Evolutionary conservation across 1,284 basidiomycete genomes (phyloP).

Genomic region (Rhizoctonia solani): DNA sequence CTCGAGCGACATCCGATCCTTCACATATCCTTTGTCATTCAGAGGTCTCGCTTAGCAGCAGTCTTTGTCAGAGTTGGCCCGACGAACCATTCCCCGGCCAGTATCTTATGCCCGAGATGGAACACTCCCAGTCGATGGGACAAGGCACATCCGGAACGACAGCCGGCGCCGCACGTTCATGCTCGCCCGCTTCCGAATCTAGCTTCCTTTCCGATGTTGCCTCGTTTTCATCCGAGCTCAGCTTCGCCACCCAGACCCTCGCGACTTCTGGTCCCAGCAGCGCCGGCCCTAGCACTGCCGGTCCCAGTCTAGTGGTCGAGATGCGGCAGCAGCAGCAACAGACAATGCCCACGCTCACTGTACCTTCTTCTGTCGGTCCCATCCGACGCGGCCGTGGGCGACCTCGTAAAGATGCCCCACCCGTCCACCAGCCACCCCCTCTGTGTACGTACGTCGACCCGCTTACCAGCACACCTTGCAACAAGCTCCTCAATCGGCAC

Average conservation of each 20-base stretch:
- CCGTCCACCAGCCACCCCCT: constrained; percentile 21
- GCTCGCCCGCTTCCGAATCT: constrained; percentile 22
- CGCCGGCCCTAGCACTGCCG: constrained; percentile 7
- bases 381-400: constrained; percentile 18
- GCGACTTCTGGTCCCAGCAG: background rate
- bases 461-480: background rate
- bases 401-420: constrained; percentile 27
- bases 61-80: constrained; percentile 9
- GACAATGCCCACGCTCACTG: background rate
- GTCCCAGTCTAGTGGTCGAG: constrained; percentile 9
- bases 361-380: background rate
- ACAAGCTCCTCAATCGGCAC: constrained; percentile 30
- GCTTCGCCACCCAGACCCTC: background rate
- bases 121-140: background rate
- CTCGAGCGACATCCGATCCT: background rate
- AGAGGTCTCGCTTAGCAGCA: constrained; percentile 7
- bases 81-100: constrained; percentile 22
- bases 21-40: background rate
- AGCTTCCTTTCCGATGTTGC: constrained; percentile 21
- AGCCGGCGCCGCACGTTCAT: constrained; percentile 1
- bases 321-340: background rate
- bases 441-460: constrained; percentile 26
- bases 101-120: constrained; percentile 22
- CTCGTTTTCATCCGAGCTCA: background rate
- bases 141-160: background rate